Evolutionary conservation across 1,284 basidiomycete genomes (phyloP).

Genomic region (Phellinidium pouzarii): DNA sequence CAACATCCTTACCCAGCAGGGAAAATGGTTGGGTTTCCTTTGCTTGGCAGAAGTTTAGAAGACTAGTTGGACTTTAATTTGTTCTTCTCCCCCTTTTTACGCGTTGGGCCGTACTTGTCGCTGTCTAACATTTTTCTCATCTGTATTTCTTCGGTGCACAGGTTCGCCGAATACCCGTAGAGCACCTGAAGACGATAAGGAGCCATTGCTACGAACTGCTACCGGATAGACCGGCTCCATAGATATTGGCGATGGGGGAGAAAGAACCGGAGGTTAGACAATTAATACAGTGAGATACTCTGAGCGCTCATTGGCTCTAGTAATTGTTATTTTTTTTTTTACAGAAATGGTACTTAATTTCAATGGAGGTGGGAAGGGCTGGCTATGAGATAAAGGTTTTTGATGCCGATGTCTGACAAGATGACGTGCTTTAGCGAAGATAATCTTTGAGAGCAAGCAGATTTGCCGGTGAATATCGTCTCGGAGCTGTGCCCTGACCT

Average conservation of each 20-base stretch:
- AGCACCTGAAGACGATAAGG: slow-evolving; percentile 12
- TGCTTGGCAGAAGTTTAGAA: slow-evolving; percentile 58
- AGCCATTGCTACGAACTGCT: slow-evolving; percentile 14
- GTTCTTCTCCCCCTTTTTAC: slow-evolving; percentile 36
- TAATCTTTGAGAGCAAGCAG: neutral
- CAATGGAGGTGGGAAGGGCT: neutral
- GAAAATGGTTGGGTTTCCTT: slow-evolving; percentile 62
- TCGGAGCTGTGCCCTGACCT: slow-evolving; percentile 3
- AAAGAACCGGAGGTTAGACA: slow-evolving; percentile 12
- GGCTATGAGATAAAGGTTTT: neutral
- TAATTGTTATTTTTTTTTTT: slow-evolving; percentile 10
- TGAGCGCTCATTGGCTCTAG: slow-evolving; percentile 12
- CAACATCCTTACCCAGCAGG: slow-evolving; percentile 38
- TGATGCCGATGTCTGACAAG: slow-evolving; percentile 2
- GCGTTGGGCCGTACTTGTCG: slow-evolving; percentile 27
- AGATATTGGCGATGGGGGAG: slow-evolving; percentile 18
- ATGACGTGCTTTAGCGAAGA: slow-evolving; percentile 2
- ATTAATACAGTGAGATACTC: slow-evolving; percentile 8
- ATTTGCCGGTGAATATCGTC: neutral
- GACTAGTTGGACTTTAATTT: slow-evolving; percentile 63
- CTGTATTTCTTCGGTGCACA: slow-evolving; percentile 10
- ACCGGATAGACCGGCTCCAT: slow-evolving; percentile 12
- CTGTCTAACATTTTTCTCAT: slow-evolving; percentile 19
- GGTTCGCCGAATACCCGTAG: slow-evolving; percentile 7
- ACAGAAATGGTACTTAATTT: slow-evolving; percentile 13